Evolutionary conservation across 1,284 basidiomycete species (phyloP).

Genomic region (Ganoderma resinaceum): DNA sequence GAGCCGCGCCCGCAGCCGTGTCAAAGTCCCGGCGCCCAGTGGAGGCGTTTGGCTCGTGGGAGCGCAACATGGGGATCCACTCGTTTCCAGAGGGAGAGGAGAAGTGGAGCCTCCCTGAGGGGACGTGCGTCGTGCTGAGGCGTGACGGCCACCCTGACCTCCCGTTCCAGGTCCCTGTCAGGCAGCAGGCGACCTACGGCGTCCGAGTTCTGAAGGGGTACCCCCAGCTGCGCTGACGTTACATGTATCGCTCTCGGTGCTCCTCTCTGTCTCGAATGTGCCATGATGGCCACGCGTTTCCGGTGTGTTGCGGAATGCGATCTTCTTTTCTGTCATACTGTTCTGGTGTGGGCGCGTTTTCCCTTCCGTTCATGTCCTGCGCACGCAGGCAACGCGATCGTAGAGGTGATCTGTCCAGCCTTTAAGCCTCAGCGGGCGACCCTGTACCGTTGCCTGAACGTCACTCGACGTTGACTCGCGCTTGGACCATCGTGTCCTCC

Average conservation of each 20-base stretch:
- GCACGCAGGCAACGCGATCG: too few relatives aligned
- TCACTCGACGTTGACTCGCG: too few relatives aligned
- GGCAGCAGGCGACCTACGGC: not conserved
- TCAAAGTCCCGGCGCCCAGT: too few relatives aligned
- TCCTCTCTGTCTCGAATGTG: not conserved
- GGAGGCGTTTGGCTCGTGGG: slow-evolving; percentile 14
- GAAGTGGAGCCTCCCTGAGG: slow-evolving; percentile 10
- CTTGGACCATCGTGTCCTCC: not conserved
- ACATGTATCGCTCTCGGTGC: too few relatives aligned
- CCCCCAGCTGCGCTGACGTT: too few relatives aligned
- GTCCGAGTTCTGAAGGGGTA: too few relatives aligned
- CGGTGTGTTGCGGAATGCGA: not conserved
- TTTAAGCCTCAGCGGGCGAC: too few relatives aligned
- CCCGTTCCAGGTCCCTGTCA: slow-evolving; percentile 5
- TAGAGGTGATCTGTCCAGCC: too few relatives aligned
- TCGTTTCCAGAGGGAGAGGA: slow-evolving; percentile 11
- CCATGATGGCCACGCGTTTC: not conserved
- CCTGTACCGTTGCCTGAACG: too few relatives aligned
- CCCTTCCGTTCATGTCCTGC: not conserved
- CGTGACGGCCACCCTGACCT: slow-evolving; percentile 4
- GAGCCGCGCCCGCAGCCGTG: not conserved
- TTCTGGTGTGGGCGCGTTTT: not conserved
- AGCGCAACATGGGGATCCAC: slow-evolving; percentile 4
- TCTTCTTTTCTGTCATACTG: not conserved
- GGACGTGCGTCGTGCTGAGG: slow-evolving; percentile 4